Evolutionary conservation across 176 grass and related monocot genomes (phyloP), one percentile per base, ranked within the genome.

Genomic region (Coix lacrymajobi): DNA sequence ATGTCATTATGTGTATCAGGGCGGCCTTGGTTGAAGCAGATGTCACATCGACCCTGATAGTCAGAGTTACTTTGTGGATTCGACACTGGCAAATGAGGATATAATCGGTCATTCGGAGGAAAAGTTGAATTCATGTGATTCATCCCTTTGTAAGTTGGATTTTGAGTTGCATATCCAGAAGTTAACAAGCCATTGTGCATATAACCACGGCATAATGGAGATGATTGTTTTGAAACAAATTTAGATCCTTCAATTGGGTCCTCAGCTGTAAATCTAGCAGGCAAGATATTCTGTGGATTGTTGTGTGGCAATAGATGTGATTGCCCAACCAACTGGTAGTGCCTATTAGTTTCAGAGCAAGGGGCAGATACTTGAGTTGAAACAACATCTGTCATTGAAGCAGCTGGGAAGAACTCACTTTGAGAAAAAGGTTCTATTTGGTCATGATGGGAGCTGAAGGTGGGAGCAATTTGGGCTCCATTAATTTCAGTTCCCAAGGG

Each of bases 111-210:
- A 77, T 54, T 10, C 1, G 2, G 52, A 81, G 63, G 6, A 72
- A 26, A 20, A 63, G 56, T 71, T 69, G 56, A 52, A 41, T 33
- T 37, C 28, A 74, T 2, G 40, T 69, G 56, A 40, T 31, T 62
- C 60, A 7, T 64, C 4, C 63, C 62, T 69, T 28, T 69, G 62
- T 16, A 49, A 82, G 66, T 37, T 89, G 66, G n/a, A 61, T 61
- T 62, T 46, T 32, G 88, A 83, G 79, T 51, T 39, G 14, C 44
- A 86, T 61, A 83, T 39, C 84, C 73, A 67, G 73, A 52, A 79
- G 48, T 48, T 22, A 26, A 33, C 3, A 45, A 74, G 24, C 69
- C 80, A 54, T 34, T 79, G 19, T 32, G 48, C 71, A n/a, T 37
- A 72, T 66, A 57, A 36, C 15, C 34, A 56, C 17, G 20, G 20